Evolutionary conservation across 768 basidiomycete genomes (phyloP).

Genomic region (Macrolepiota albuminosa): DNA sequence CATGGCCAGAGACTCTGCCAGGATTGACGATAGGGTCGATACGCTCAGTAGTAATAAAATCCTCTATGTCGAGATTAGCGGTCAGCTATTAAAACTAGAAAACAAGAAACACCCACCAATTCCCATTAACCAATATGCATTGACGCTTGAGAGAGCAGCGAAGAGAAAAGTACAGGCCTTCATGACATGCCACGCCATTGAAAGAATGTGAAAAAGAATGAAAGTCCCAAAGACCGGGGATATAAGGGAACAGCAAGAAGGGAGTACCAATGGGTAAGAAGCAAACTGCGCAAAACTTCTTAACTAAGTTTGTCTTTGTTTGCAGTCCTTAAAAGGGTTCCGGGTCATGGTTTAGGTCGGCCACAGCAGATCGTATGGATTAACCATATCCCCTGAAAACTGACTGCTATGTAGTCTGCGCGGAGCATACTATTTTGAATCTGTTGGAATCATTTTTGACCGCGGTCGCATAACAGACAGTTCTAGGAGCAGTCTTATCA

Average conservation of each 20-base stretch:
- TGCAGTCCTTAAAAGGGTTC: not conserved
- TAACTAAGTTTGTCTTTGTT: conserved; percentile 15
- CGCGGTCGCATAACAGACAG: not conserved
- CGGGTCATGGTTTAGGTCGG: not conserved
- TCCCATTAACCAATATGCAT: conserved; percentile 46
- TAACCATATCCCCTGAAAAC: conserved; percentile 13
- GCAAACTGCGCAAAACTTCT: conserved; percentile 6
- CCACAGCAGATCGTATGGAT: not conserved
- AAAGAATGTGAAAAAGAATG: conserved; percentile 22
- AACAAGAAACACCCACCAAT: conserved; percentile 23
- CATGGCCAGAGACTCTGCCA: conserved; percentile 41
- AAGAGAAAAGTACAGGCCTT: conserved; percentile 27
- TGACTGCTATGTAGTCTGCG: not conserved
- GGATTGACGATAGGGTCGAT: conserved; percentile 47
- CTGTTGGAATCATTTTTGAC: not conserved
- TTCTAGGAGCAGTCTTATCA: not conserved
- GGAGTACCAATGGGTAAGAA: conserved; percentile 12
- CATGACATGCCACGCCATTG: conserved; percentile 22
- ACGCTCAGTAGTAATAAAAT: conserved; percentile 43
- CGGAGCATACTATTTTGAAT: not conserved
- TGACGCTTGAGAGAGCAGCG: conserved; percentile 26
- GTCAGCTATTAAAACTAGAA: not conserved
- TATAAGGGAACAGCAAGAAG: conserved; percentile 18
- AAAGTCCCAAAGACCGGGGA: conserved; percentile 16
- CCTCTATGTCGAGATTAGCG: conserved; percentile 20